These are phyloP conservation scores for Osmanthus fragrans DNA, from an alignment of 257 asterid genomes.

Conservation along the genomic window DNA sequence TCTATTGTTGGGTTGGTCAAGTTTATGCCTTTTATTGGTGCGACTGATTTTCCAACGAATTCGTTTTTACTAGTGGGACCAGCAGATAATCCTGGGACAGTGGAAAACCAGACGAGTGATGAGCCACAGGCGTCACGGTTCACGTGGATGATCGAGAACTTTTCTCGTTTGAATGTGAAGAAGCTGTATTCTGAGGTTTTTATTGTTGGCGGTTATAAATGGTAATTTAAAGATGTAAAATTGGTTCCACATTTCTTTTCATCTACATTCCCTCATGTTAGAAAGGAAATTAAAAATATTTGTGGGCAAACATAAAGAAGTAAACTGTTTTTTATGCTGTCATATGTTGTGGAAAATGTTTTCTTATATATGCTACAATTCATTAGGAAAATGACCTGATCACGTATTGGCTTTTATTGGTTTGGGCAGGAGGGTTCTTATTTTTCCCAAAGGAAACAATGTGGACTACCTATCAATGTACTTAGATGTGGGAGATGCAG, in stretches of 20 bases:
- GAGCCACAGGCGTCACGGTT: conserved; percentile 88
- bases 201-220: conserved; percentile 75
- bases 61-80: conserved; percentile 43
- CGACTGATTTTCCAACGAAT: conserved; percentile 16
- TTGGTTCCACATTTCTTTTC: conserved; percentile 14
- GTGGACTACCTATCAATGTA: conserved; percentile 87
- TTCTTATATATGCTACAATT: not conserved
- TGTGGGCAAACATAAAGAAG: not conserved
- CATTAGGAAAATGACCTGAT: not conserved
- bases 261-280: not conserved
- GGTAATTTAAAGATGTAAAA: conserved; percentile 44
- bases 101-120: conserved; percentile 77
- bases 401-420: conserved; percentile 23
- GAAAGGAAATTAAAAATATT: conserved; percentile 14
- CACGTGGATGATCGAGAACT: conserved; percentile 82
- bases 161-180: conserved; percentile 65
- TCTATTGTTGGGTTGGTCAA: conserved; percentile 8
- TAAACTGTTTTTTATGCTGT: not conserved
- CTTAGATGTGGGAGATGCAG: conserved; percentile 87
- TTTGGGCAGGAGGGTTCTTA: conserved; percentile 87
- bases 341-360: conserved; percentile 11
- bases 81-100: conserved; percentile 65
- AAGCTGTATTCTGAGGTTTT: conserved; percentile 88
- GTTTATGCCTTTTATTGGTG: conserved; percentile 15
- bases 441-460: conserved; percentile 92